Base-by-base conservation (phyloP, 306 rosid genomes). In the Senna tora region DNA sequence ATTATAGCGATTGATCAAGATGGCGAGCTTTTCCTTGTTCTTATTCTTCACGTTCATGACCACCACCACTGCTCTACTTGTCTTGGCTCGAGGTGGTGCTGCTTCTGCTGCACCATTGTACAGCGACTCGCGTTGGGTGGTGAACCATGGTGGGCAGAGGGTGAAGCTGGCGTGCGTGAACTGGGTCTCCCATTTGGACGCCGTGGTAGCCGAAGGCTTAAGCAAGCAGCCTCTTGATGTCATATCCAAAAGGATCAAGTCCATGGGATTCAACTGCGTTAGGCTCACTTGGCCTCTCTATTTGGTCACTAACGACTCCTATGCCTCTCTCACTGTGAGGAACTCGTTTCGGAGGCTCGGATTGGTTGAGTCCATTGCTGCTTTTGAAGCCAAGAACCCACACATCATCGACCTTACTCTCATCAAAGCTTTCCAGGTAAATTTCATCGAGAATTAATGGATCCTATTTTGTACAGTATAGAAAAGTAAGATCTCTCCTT, bases 251-350 rank as follows among this genome's bases (percentile, higher is more conserved):
- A 79, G 67, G 2, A 83, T 94, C 10, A 52, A 62, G 22, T 71
- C 85, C n/a, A 74, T 91, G 80, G 98, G 98, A 11, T 91, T 94
- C 74, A 94, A 94, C 83, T 94, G 98, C 69, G 98, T 91, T 5
- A 86, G 98, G 74, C 91, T 94, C 45, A 91, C 98, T 68, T 94
- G 97, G 97, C 98, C 98, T 0, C 75, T 82, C 21, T 71, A 71
- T 50, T 58, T 94, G 30, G 52, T 79, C 51, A 89, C 94, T 25
- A 89, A 91, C 53, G 87, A 86, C 2, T 81, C 97, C 3, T 82
- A 91, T 6, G 82, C 83, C 15, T 74, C 91, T 28, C 75, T 86
- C 76, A 75, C 97, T 2, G 98, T 94, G 6, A 78, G 98, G 22
- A 64, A 79, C 63, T 91, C 98, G 0, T 89, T 94, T 66, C 87